Evolutionary conservation across 78 protist species (phyloP), one percentile per base, ranked within the genome.

Genomic region (Dictyostelium brefeldianum): DNA sequence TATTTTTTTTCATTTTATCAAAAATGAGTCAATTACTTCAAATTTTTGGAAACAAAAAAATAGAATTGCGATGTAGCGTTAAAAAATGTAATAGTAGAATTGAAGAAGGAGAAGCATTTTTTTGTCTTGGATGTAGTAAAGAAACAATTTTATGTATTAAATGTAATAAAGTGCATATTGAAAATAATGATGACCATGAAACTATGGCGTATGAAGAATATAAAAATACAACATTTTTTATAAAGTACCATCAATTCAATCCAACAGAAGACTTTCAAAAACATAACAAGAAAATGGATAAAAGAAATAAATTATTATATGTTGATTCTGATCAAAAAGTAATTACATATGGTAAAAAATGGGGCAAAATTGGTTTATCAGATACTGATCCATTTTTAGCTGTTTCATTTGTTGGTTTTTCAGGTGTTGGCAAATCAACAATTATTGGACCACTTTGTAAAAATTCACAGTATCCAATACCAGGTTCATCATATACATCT

Each of bases 361-460:
- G 89, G 89, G 1, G n/a, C 5, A 48, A 25, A 10, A 50, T 57
- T 65, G 89, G 89, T 25, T 12, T 81, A 11, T 0, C 9, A 2
- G 78, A 81, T 11, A 50, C 8, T 25, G 89, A 81, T 27, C 79
- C 78, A 11, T 81, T 81, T 46, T 43, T 81, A 11, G 15, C 53
- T 5, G 89, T 69, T 47, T 17, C 56, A 48, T 65, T 81, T 25
- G 41, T 50, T 47, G 89, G 89, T 5, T 20, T 62, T 0, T 25
- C 78, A 22, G 89, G 89, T 1, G 41, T 69, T 14, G 89, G 89
- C 15, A 81, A 81, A 29, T 29, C 51, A 15, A 77, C 81, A 3
- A 11, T 54, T 11, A 29, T 77, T 5, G 41, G 27, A 0, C 27
- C 29, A 11, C 27, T 77, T 20, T 46, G 36, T 27, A 11, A 51